A percentile compares a stretch with the other conserved stretches of the same genome.
Evolutionary conservation across 2,329 filamentous ascomycete genomes (phyloP).

Genomic region (Ceratocystis alfenasii): DNA sequence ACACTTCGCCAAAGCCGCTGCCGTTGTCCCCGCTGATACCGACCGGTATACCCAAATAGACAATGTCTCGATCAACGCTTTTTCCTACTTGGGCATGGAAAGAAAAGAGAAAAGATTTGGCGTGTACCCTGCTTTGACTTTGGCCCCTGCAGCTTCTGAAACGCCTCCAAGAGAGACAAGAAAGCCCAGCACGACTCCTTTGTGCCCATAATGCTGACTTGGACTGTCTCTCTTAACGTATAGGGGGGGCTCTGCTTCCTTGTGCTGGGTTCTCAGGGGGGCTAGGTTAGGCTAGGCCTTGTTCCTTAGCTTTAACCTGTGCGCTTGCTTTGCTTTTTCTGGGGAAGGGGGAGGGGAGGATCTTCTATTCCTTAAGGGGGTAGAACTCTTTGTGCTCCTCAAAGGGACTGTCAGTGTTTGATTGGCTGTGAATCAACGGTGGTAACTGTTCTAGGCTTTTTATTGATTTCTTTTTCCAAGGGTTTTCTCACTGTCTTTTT

Average conservation of each 20-base stretch:
- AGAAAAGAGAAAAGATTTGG: background rate
- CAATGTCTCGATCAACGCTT: background rate
- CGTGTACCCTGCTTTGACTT: background rate
- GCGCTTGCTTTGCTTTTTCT: slow-evolving; percentile 1
- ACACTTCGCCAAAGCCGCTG: background rate
- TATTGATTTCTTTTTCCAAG: background rate
- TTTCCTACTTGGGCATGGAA: too few species aligned
- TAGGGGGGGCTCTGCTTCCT: background rate
- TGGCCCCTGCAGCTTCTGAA: slow-evolving; percentile 6
- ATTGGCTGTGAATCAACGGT: slow-evolving; percentile 1
- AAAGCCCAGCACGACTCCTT: background rate
- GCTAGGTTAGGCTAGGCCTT: background rate
- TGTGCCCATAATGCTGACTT: background rate
- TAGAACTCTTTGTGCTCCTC: background rate
- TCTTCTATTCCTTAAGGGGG: background rate
- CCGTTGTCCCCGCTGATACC: background rate
- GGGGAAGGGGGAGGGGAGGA: background rate
- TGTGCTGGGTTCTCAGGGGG: background rate
- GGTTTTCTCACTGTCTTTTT: background rate
- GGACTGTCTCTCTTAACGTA: background rate
- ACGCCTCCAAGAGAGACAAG: background rate
- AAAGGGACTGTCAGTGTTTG: background rate
- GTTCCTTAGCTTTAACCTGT: background rate
- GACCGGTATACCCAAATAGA: background rate
- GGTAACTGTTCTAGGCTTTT: background rate